Base-by-base conservation (phyloP, 345 rosid genomes). In the Citrus medica region DNA sequence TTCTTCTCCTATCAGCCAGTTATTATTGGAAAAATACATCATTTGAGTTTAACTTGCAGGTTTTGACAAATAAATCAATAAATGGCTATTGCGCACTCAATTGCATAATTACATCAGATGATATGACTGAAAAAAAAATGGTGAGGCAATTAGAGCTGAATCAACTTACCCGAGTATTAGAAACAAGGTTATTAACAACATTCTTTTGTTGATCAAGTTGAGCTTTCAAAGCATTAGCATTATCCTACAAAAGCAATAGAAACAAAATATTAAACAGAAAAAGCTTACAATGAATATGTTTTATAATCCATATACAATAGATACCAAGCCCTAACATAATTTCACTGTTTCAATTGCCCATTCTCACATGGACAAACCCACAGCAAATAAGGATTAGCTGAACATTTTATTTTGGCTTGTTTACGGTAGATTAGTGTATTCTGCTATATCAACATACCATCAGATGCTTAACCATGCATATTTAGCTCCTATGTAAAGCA, bases 191-290 rank as follows among this genome's bases (percentile, higher is more conserved):
- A 21, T 90, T 89, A 59, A 89, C 92, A 76, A 90, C 92, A 79
- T 35, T 68, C 85, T 83, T 88, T 79, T 92, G 97, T 58, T 92
- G 97, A 81, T 90, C 94, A 33, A 82, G 90, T 76, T 90, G 94
- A 78, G 90, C 83, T 88, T 86, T 90, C 84, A 92, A 71, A 80
- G 89, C 16, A 79, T 51, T 84, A 42, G 92, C 92, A 81, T 85
- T 90, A 78, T 89, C 94, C 97, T 92, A 87, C 51, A 46, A 46
- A 46, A 46, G 4, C 16, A 17, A 17, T 53, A 53, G 22, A 53
- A 17, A 46, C 51, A 46, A 5, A 46, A 13, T 46, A 13, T 46
- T 42, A 46, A 53, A 53, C 58, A 53, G 35, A 37, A 40, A 56
- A 8, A n/a, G 24, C 28, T 65, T 33, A 76, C 4, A 76, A 33